These are phyloP conservation scores for Yamadazyma trypodendri DNA, from an alignment of 1,139 yeast genomes.

Conservation along the genomic window DNA sequence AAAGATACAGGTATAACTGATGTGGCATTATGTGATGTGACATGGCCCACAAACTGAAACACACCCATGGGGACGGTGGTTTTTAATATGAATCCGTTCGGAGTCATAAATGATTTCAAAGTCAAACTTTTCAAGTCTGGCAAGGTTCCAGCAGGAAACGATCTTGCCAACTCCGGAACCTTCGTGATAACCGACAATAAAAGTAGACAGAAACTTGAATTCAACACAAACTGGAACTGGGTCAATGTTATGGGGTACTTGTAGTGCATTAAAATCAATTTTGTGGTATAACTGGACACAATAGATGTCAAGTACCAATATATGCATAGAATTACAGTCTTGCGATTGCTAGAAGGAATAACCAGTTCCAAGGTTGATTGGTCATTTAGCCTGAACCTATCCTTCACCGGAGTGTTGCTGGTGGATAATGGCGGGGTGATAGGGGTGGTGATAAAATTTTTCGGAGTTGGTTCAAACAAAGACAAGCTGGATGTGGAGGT, in stretches of 20 bases:
- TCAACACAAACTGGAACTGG: conserved; percentile 76
- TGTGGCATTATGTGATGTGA: conserved; percentile 87
- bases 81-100: conserved; percentile 52
- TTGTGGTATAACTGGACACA: conserved; percentile 76
- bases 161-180: conserved; percentile 20
- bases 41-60: conserved; percentile 88
- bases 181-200: conserved; percentile 23
- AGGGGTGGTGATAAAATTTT: conserved; percentile 21
- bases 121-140: conserved; percentile 32
- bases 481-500: conserved; percentile 2
- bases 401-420: conserved; percentile 30
- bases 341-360: conserved; percentile 20
- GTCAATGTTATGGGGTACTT: conserved; percentile 83
- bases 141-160: conserved; percentile 59
- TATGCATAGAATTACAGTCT: conserved; percentile 47
- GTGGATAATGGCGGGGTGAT: conserved; percentile 39
- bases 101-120: conserved; percentile 41
- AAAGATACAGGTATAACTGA: conserved; percentile 84
- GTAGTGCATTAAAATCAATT: conserved; percentile 65
- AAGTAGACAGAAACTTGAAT: conserved; percentile 51
- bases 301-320: conserved; percentile 85
- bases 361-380: neutral
- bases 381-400: conserved; percentile 4
- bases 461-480: conserved; percentile 14
- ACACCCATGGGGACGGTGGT: conserved; percentile 91